phyloP scores from a whole-genome alignment of 257 asterid species.

The Scutellaria minor region DNA sequence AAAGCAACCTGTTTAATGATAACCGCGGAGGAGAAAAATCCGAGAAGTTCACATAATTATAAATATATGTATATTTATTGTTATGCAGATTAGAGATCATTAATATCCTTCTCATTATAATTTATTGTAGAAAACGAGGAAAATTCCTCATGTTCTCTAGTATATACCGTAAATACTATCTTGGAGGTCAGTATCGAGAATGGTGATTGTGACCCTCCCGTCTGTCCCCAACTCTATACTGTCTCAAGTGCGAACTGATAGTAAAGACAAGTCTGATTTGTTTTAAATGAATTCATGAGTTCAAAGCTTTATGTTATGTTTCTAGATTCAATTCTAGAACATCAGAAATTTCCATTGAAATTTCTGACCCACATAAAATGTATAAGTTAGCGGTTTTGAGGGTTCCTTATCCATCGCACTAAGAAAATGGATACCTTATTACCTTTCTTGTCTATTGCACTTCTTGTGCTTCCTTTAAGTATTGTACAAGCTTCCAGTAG shows the following conservation, averaged over 20 bases:
- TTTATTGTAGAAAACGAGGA: not conserved
- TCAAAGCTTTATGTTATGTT: not conserved
- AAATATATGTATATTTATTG: no score
- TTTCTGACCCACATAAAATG: not conserved
- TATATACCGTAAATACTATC: not conserved
- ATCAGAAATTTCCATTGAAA: not conserved
- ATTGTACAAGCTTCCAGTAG: not conserved
- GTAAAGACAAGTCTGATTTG: not conserved
- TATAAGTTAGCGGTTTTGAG: not conserved
- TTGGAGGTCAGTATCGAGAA: not conserved
- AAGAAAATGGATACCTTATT: not conserved
- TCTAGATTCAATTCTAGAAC: not conserved
- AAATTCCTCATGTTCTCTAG: not conserved
- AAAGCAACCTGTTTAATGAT: no score
- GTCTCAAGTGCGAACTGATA: not conserved
- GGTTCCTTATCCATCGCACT: not conserved
- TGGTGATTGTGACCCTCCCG: not conserved
- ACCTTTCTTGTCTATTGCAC: not conserved
- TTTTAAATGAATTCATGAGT: not conserved
- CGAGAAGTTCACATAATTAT: no score
- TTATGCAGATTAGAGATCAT: no score
- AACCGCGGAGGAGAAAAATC: no score
- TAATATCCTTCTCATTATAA: no score
- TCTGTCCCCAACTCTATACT: not conserved
- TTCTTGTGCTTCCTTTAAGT: constrained; percentile 22